A percentile compares a stretch with the other conserved stretches of the same genome.
Evolutionary conservation across 2,329 filamentous ascomycete genomes (phyloP).

Genomic region (Setomelanomma holmii): DNA sequence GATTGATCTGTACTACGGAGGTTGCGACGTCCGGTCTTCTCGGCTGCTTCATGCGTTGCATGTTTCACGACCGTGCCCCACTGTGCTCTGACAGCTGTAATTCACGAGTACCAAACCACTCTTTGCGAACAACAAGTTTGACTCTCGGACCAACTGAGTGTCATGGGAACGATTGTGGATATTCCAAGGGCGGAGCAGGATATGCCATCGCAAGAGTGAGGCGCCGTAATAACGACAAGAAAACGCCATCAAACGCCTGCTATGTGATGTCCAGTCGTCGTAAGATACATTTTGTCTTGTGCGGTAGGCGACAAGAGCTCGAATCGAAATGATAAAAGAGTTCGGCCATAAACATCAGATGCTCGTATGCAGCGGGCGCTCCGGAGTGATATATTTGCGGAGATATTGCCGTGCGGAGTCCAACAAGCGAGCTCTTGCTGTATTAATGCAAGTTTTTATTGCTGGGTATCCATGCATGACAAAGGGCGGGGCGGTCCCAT

Average conservation of each 20-base stretch:
- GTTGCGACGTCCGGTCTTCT: conserved; percentile 1
- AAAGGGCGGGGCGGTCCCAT: conserved; percentile 21
- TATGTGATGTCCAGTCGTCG: conserved; percentile 9
- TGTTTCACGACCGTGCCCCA: conserved; percentile 8
- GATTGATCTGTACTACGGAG: conserved; percentile 5
- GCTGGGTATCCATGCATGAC: conserved; percentile 46
- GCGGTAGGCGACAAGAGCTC: conserved; percentile 3
- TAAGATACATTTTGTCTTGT: conserved; percentile 8
- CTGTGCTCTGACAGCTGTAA: conserved; percentile 1
- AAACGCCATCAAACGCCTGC: conserved; percentile 8
- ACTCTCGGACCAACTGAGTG: conserved; percentile 10
- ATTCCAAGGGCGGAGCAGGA: not conserved
- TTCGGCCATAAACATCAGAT: conserved; percentile 5
- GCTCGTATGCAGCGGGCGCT: conserved; percentile 9
- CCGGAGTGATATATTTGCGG: conserved; percentile 10
- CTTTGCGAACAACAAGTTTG: not conserved
- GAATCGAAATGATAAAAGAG: conserved; percentile 1
- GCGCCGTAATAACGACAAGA: conserved; percentile 4
- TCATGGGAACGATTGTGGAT: not conserved
- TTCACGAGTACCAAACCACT: conserved; percentile 1
- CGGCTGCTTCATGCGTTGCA: not conserved
- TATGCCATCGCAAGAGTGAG: not conserved
- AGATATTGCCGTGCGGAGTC: conserved; percentile 10
- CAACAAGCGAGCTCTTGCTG: conserved; percentile 10
- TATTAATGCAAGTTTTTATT: conserved; percentile 26